A percentile compares a stretch with the other conserved stretches of the same genome.
Conservation (phyloP, 1,284 basidiomycete genomes). For the Cerioporus squamosus region DNA sequence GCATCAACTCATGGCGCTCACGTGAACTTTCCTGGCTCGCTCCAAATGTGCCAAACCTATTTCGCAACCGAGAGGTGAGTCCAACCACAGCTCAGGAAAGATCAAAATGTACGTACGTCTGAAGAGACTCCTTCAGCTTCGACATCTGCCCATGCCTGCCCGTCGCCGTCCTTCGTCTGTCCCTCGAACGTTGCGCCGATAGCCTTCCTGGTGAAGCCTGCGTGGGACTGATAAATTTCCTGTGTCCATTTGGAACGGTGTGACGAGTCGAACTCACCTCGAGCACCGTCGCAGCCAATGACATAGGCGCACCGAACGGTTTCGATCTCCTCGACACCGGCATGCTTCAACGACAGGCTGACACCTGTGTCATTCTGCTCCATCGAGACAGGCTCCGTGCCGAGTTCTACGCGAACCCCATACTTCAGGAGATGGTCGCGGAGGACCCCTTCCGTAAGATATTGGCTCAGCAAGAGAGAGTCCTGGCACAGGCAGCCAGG, state of each 20-base stretch:
- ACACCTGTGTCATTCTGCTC: conserved; percentile 33
- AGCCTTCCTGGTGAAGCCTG: conserved; percentile 34
- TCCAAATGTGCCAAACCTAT: conserved; percentile 38
- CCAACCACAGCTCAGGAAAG: background rate
- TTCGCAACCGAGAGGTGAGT: background rate
- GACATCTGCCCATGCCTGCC: conserved; percentile 37
- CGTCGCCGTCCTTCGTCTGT: conserved; percentile 35
- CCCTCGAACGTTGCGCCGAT: conserved; percentile 38
- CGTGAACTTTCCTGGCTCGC: conserved; percentile 20
- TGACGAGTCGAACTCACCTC: conserved; percentile 26
- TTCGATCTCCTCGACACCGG: conserved; percentile 9
- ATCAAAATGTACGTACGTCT: conserved; percentile 21
- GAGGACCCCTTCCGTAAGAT: conserved; percentile 36
- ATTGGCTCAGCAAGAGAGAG: conserved; percentile 5
- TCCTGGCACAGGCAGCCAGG: background rate
- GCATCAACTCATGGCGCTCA: too few species aligned
- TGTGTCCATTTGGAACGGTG: too few species aligned
- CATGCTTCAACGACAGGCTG: conserved; percentile 15
- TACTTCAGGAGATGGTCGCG: conserved; percentile 32
- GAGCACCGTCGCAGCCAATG: conserved; percentile 43
- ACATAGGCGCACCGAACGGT: conserved; percentile 30
- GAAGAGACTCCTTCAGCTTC: conserved; percentile 30
- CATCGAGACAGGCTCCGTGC: conserved; percentile 31
- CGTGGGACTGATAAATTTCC: too few species aligned
- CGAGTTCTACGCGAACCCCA: conserved; percentile 35